Evolutionary conservation across 208 protist genomes (phyloP).

Genomic region (Wallacemonas sp.): DNA sequence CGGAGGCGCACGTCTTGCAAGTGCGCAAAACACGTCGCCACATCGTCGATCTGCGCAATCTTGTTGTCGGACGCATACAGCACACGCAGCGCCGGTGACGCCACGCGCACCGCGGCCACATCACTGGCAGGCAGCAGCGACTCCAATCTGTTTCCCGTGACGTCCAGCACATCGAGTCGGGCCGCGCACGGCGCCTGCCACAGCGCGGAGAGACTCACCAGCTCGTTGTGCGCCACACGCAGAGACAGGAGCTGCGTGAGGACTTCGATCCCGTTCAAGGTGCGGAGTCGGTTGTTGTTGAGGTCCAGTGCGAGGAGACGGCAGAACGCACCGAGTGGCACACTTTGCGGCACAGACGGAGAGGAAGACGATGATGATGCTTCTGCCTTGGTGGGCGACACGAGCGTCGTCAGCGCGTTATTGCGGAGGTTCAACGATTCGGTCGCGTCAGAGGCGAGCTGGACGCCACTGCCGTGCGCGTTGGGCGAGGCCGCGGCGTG

Average conservation of each 20-base stretch:
- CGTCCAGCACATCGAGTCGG: slow-evolving; percentile 63
- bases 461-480: slow-evolving; percentile 43
- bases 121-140: slow-evolving; percentile 31
- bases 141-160: slow-evolving; percentile 52
- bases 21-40: slow-evolving; percentile 31
- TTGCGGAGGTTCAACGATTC: slow-evolving; percentile 41
- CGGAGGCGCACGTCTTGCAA: slow-evolving; percentile 43
- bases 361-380: no score
- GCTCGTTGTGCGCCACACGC: slow-evolving; percentile 52
- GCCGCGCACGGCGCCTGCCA: slow-evolving; percentile 37
- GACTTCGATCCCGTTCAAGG: slow-evolving; percentile 45
- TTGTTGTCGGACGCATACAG: slow-evolving; percentile 54
- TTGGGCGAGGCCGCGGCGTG: slow-evolving; percentile 20
- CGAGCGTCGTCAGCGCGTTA: slow-evolving; percentile 38
- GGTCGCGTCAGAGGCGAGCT: slow-evolving; percentile 11
- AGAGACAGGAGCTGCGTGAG: slow-evolving; percentile 51
- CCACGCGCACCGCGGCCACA: slow-evolving; percentile 17
- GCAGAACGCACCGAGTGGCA: slow-evolving; percentile 29
- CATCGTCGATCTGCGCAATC: slow-evolving; percentile 24
- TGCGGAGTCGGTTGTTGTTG: slow-evolving; percentile 50
- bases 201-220: slow-evolving; percentile 50
- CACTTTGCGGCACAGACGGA: slow-evolving; percentile 1
- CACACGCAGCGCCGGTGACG: slow-evolving; percentile 29
- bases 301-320: slow-evolving; percentile 59
- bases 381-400: no score